Percentiles rank a stretch among this genome's conserved stretches.
phyloP scores from a whole-genome alignment of 805 yeast species.

The Candida dajiaensis region DNA sequence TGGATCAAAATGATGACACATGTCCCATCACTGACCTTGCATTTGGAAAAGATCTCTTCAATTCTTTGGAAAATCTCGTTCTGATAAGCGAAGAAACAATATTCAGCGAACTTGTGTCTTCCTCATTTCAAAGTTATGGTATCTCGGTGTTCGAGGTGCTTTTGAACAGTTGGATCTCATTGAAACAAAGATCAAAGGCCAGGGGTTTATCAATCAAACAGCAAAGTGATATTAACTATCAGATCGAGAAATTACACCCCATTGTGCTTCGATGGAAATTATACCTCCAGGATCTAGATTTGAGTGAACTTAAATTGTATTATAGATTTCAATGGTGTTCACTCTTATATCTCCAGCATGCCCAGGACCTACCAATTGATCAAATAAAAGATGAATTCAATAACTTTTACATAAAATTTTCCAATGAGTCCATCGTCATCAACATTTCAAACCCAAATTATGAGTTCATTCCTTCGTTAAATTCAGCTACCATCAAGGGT shows the following conservation, averaged over 20 bases:
- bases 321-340: conserved; percentile 45
- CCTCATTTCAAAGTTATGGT: not conserved
- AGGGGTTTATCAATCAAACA: conserved; percentile 20
- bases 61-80: conserved; percentile 12
- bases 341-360: conserved; percentile 38
- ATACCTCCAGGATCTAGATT: conserved; percentile 8
- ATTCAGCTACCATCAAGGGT: conserved; percentile 40
- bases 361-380: conserved; percentile 30
- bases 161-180: conserved; percentile 34
- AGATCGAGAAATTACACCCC: conserved; percentile 24
- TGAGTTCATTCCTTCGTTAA: conserved; percentile 51
- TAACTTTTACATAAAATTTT: conserved; percentile 17
- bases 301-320: conserved; percentile 1
- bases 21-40: conserved; percentile 31
- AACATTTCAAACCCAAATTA: conserved; percentile 51
- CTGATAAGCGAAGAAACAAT: conserved; percentile 22
- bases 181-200: conserved; percentile 19
- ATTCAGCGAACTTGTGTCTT: not conserved
- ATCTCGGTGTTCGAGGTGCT: conserved; percentile 41
- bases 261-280: conserved; percentile 45
- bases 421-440: conserved; percentile 5
- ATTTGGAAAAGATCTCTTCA: conserved; percentile 29
- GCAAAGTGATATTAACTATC: conserved; percentile 23
- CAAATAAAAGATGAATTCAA: conserved; percentile 23
- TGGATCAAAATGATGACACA: conserved; percentile 10